These are phyloP conservation scores for Graphilbum sp. DNA, from an alignment of 2,329 filamentous ascomycete species.

Conservation along the genomic window DNA sequence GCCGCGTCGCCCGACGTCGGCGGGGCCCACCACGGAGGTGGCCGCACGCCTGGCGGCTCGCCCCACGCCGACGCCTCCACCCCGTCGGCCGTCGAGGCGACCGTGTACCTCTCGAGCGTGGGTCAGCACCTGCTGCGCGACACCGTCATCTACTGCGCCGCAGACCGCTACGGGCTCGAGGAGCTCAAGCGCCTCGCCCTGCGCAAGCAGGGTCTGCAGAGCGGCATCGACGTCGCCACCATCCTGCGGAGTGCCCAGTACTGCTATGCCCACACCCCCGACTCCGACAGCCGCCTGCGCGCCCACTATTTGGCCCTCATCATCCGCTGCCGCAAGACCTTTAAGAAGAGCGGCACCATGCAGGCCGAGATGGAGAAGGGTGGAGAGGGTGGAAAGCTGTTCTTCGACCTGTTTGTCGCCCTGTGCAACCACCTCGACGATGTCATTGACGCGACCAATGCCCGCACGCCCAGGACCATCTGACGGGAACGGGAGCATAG, in stretches of 20 bases:
- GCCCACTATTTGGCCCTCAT: slow-evolving; percentile 96
- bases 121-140: slow-evolving; percentile 71
- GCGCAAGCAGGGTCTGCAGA: slow-evolving; percentile 87
- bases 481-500: slow-evolving; percentile 18
- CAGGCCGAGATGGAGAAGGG: slow-evolving; percentile 96
- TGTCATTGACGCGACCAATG: slow-evolving; percentile 71
- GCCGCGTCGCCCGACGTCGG: slow-evolving; percentile 32
- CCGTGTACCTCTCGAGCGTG: slow-evolving; percentile 59
- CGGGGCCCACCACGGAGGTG: slow-evolving; percentile 13
- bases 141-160: slow-evolving; percentile 87
- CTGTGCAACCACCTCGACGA: slow-evolving; percentile 98
- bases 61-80: slow-evolving; percentile 6
- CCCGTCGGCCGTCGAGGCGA: slow-evolving; percentile 45
- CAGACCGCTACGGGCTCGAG: slow-evolving; percentile 78
- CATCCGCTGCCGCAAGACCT: slow-evolving; percentile 91
- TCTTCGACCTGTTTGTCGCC: slow-evolving; percentile 96
- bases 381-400: slow-evolving; percentile 58
- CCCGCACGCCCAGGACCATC: slow-evolving; percentile 40
- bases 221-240: slow-evolving; percentile 78
- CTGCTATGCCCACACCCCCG: slow-evolving; percentile 88
- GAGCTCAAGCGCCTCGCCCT: slow-evolving; percentile 83
- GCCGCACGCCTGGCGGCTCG: slow-evolving; percentile 12
- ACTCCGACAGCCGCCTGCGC: slow-evolving; percentile 80
- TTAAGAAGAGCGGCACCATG: slow-evolving; percentile 97
- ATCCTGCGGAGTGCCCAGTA: slow-evolving; percentile 88